Conservation (phyloP, 192 early-diverging fungal species). For the Coemansia reversa region DNA sequence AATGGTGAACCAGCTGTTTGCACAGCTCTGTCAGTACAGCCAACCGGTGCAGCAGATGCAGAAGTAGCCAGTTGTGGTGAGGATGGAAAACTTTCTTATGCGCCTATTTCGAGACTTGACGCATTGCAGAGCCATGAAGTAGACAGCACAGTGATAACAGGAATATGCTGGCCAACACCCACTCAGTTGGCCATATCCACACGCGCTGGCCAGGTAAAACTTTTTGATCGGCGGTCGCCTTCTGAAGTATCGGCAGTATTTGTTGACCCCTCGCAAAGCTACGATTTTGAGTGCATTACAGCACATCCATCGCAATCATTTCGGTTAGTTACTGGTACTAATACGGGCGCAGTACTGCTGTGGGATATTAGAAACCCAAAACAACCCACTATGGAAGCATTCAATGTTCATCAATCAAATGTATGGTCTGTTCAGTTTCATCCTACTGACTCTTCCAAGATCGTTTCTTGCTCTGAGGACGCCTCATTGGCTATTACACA, state of each 20-base stretch:
- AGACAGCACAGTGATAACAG: slow-evolving; percentile 45
- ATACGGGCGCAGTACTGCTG: slow-evolving; percentile 32
- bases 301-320: slow-evolving; percentile 54
- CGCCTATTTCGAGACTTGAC: slow-evolving; percentile 20
- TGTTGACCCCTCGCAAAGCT: slow-evolving; percentile 19
- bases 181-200: slow-evolving; percentile 39
- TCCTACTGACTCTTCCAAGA: slow-evolving; percentile 25
- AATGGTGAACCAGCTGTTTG: slow-evolving; percentile 30
- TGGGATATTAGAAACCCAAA: slow-evolving; percentile 51
- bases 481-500: slow-evolving; percentile 43
- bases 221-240: slow-evolving; percentile 44
- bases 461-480: slow-evolving; percentile 55
- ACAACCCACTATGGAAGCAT: slow-evolving; percentile 26
- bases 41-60: slow-evolving; percentile 1
- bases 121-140: slow-evolving; percentile 32
- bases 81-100: slow-evolving; percentile 37
- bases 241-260: slow-evolving; percentile 33
- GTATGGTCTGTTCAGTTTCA: slow-evolving; percentile 50
- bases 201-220: slow-evolving; percentile 50
- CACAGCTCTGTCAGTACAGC: slow-evolving; percentile 44
- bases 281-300: slow-evolving; percentile 43
- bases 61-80: slow-evolving; percentile 56
- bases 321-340: slow-evolving; percentile 47
- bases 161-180: slow-evolving; percentile 50
- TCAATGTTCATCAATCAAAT: slow-evolving; percentile 41